Conservation (phyloP, 1,284 basidiomycete species). For the Irpex rosettiformis region DNA sequence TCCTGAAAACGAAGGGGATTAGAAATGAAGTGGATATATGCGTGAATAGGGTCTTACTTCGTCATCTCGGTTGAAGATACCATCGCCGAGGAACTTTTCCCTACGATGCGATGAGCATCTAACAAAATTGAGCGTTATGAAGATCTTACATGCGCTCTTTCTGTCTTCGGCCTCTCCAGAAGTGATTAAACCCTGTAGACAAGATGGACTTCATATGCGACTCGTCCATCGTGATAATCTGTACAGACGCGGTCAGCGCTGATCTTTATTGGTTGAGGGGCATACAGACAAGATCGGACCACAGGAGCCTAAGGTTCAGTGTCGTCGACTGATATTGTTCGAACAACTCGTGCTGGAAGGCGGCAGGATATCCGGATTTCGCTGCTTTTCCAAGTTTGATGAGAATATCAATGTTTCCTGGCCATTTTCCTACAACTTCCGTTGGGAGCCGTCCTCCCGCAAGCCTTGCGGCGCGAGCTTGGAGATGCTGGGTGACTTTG, state of each 20-base stretch:
- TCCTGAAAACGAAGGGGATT: slow-evolving; percentile 28
- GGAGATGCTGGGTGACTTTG: slow-evolving; percentile 30
- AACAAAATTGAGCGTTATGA: slow-evolving; percentile 4
- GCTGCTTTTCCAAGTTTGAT: slow-evolving; percentile 50
- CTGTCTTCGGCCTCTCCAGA: slow-evolving; percentile 59
- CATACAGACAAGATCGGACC: slow-evolving; percentile 58
- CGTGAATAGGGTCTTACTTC: slow-evolving; percentile 37
- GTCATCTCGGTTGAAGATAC: slow-evolving; percentile 74
- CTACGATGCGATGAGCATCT: slow-evolving; percentile 31
- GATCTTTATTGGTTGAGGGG: neutral
- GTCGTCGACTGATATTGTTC: slow-evolving; percentile 66
- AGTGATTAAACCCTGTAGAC: slow-evolving; percentile 61
- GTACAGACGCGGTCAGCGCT: slow-evolving; percentile 6
- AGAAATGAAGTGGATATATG: slow-evolving; percentile 8
- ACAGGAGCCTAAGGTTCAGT: slow-evolving; percentile 61
- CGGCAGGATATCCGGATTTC: slow-evolving; percentile 55
- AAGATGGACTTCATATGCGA: slow-evolving; percentile 64
- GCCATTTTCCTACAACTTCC: slow-evolving; percentile 63
- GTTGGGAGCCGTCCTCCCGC: slow-evolving; percentile 51
- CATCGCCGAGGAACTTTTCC: slow-evolving; percentile 64
- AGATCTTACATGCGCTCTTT: slow-evolving; percentile 57
- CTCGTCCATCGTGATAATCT: slow-evolving; percentile 73
- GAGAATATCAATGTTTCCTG: slow-evolving; percentile 69
- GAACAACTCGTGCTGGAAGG: slow-evolving; percentile 61
- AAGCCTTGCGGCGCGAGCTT: slow-evolving; percentile 37